Evolutionary conservation across 1,139 yeast genomes (phyloP), one percentile per base, ranked within the genome.

Genomic region (Hyphopichia burtonii): DNA sequence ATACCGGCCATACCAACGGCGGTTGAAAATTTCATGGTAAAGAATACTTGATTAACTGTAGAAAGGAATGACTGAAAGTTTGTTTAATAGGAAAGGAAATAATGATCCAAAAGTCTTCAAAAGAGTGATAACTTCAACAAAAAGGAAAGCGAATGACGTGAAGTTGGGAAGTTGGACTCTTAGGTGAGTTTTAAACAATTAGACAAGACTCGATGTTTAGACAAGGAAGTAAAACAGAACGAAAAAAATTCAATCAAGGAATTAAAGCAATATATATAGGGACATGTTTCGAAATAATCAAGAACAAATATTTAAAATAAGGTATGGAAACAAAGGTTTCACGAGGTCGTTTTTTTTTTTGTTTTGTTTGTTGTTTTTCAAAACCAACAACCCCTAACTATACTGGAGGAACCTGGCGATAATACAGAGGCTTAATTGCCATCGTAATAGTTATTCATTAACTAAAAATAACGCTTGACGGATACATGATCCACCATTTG

Each of bases 1-100:
- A 33, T 7, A 33, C 27, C 10, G 4, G 36, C 36, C 15, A 33
- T 22, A 33, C 36, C 36, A 33, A 33, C n/a, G 18, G 36, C 36
- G n/a, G 34, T 31, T 5, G 34, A 31, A 11, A 31, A 18, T 31
- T 31, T 31, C 34, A 31, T 31, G 34, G 9, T 31, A 10, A 16
- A 31, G 22, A n/a, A 16, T 10, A n/a, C n/a, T 27, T 22, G 12
- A 7, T n/a, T n/a, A 30, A 30, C 9, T 30, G 16, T 30, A 31
- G 9, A 17, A 17, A 18, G 15, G 17, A 31, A 16, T 16, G 34
- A 17, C 17, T 11, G 7, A 17, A 16, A 31, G 32, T 15, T 25
- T 25, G 28, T 25, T 25, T 25, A 6, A 20, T 20, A 6, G 8
- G 31, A 10, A 30, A 5, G 17, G 18, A 6, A 8, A 30, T 30